phyloP scores from a whole-genome alignment of 495 filamentous ascomycete species.

The Rostrohypoxylon terebratum region DNA sequence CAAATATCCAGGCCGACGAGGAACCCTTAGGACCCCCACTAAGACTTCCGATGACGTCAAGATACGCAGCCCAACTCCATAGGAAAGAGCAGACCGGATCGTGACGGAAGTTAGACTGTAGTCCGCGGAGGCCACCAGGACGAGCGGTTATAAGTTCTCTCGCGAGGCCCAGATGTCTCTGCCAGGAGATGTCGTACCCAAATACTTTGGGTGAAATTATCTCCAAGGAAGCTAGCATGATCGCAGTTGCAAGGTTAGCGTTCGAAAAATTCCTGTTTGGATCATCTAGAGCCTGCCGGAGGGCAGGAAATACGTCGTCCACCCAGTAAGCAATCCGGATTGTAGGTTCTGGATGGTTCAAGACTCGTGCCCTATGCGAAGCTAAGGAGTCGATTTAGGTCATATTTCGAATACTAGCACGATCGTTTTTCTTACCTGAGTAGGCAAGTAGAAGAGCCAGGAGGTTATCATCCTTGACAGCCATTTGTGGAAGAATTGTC shows the following conservation, averaged over 20 bases:
- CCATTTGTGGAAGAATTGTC: conserved; percentile 72
- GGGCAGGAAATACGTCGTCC: conserved; percentile 78
- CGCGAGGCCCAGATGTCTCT: conserved; percentile 79
- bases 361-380: conserved; percentile 80
- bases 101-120: conserved; percentile 62
- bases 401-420: not conserved
- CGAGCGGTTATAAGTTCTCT: conserved; percentile 79
- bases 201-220: conserved; percentile 89
- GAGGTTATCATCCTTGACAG: conserved; percentile 80
- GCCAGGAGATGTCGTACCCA: conserved; percentile 76
- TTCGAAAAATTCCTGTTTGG: conserved; percentile 71
- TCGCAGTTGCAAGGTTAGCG: conserved; percentile 82
- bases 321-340: conserved; percentile 84
- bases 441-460: conserved; percentile 84
- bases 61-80: conserved; percentile 87
- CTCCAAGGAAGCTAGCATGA: conserved; percentile 87
- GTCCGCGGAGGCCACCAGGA: conserved; percentile 65
- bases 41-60: conserved; percentile 82
- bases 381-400: conserved; percentile 56
- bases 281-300: conserved; percentile 74
- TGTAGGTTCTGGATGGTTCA: conserved; percentile 78
- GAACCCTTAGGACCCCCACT: conserved; percentile 65
- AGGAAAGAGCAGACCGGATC: conserved; percentile 83
- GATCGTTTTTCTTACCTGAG: conserved; percentile 55
- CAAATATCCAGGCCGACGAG: conserved; percentile 53